Base-by-base conservation (phyloP, 805 yeast species). In the Ogataea kodamae region DNA sequence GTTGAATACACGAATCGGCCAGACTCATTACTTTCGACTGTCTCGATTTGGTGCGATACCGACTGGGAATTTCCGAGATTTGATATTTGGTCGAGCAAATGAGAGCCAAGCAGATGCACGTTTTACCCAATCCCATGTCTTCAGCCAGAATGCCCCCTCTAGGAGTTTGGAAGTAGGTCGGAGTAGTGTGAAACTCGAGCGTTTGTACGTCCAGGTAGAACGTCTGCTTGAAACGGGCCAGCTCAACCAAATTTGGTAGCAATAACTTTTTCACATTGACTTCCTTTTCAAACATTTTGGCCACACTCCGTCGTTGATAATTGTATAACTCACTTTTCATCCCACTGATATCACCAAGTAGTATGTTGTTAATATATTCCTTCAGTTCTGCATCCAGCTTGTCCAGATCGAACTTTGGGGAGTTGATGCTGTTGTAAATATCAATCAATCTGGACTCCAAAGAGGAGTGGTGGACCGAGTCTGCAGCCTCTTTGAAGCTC, bases 81-180 rank as follows among this genome's bases (percentile, higher is more conserved):
- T 80, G 81, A 45, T 54, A 58, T 42, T 70, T 75, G 0, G 87
- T 70, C 6, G 70, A 46, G 42, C 81, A 71, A 1, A 81, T 65
- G 30, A 77, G 57, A 3, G 78, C 73, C 17, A 78, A 54, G 45
- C 81, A 75, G 5, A 77, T 76, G 30, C 76, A 65, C 0, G 84
- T 77, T 49, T 77, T 77, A 0, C 84, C 84, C 23, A 76, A 57
- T 1, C 84, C 84, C 83, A 77, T 77, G 65, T 76, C 76, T 38
- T 77, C 84, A 1, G 82, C 82, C 10, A 77, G 52, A 5, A 77
- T 74, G 0, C 83, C 84, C 12, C 83, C 83, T 43, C 71, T 59
- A 0, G 83, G 77, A 2, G 76, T 59, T 9, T 46, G 46, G 43
- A 65, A 75, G 3, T 54, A 48, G 13, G 64, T 70, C 0, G 83